Conservation (phyloP, 2,329 filamentous ascomycete genomes). For the Colletotrichum siamense region DNA sequence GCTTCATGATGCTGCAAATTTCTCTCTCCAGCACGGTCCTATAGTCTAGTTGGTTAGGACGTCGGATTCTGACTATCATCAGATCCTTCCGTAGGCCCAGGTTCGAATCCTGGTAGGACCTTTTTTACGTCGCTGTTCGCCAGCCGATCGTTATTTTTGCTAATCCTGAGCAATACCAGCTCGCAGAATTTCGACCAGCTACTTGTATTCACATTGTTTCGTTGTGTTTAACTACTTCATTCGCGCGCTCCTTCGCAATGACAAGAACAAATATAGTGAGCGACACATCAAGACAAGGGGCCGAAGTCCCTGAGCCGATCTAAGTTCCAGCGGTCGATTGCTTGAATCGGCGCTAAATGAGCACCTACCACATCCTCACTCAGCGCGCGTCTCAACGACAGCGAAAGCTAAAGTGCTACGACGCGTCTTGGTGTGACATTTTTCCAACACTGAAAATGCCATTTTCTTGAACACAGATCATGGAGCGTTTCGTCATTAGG, state of each 20-base stretch:
- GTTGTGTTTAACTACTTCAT: background rate
- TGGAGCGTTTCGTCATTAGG: conserved; percentile 2
- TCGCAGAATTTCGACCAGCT: too few relatives aligned
- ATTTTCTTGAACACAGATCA: background rate
- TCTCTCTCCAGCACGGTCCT: rapidly evolving
- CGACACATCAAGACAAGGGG: background rate
- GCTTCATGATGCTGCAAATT: rapidly evolving
- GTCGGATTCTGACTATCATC: conserved; percentile 11
- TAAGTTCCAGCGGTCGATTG: background rate
- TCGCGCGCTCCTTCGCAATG: background rate
- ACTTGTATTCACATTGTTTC: too few relatives aligned
- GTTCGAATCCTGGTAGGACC: conserved; percentile 19
- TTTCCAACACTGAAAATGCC: background rate
- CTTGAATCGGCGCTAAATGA: conserved; percentile 11
- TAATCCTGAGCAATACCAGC: too few relatives aligned
- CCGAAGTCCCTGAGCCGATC: background rate
- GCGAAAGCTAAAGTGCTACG: background rate
- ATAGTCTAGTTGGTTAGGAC: conserved; percentile 21
- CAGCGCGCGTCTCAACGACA: background rate
- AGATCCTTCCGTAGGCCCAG: conserved; percentile 16
- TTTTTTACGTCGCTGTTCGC: rapidly evolving
- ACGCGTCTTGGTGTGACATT: background rate
- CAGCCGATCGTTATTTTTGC: rapidly evolving
- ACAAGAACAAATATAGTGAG: background rate
- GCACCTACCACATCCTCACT: background rate